Percentiles rank a stretch among this genome's conserved stretches.
phyloP scores from a whole-genome alignment of 1,139 yeast species.

The Nakaseomyces nivariensis region DNA sequence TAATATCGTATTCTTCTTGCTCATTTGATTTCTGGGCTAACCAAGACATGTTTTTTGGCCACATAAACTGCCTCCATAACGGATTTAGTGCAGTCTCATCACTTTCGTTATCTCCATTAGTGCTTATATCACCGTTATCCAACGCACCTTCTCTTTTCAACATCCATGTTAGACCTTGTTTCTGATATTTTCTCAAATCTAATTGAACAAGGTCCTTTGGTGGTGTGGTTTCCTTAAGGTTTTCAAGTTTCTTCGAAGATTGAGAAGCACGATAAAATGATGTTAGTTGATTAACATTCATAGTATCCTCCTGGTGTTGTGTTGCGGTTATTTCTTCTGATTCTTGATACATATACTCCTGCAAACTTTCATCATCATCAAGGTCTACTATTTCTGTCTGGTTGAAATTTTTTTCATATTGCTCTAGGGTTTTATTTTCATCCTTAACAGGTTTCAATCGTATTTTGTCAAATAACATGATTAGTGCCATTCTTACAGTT shows the following conservation, averaged over 20 bases:
- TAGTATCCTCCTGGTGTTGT: constrained; percentile 33
- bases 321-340: constrained; percentile 7
- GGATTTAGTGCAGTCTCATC: constrained; percentile 65
- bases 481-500: constrained; percentile 47
- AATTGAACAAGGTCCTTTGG: constrained; percentile 45
- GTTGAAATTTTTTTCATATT: constrained; percentile 14
- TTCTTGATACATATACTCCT: constrained; percentile 1
- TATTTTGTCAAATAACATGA: constrained; percentile 46
- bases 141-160: constrained; percentile 50
- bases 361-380: constrained; percentile 15
- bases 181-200: constrained; percentile 60
- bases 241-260: constrained; percentile 35
- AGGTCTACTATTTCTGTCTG: constrained; percentile 28
- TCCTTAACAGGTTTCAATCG: constrained; percentile 28
- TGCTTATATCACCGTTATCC: constrained; percentile 24
- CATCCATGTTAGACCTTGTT: constrained; percentile 80
- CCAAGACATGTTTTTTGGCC: constrained; percentile 52
- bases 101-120: constrained; percentile 14
- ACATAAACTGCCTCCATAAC: constrained; percentile 67
- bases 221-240: constrained; percentile 59
- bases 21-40: constrained; percentile 17
- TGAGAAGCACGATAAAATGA: constrained; percentile 64
- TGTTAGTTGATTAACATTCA: constrained; percentile 64
- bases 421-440: constrained; percentile 12
- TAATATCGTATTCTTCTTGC: background rate